Evolutionary conservation across 345 rosid genomes (phyloP), one percentile per base, ranked within the genome.

Genomic region (Dimocarpus longan): DNA sequence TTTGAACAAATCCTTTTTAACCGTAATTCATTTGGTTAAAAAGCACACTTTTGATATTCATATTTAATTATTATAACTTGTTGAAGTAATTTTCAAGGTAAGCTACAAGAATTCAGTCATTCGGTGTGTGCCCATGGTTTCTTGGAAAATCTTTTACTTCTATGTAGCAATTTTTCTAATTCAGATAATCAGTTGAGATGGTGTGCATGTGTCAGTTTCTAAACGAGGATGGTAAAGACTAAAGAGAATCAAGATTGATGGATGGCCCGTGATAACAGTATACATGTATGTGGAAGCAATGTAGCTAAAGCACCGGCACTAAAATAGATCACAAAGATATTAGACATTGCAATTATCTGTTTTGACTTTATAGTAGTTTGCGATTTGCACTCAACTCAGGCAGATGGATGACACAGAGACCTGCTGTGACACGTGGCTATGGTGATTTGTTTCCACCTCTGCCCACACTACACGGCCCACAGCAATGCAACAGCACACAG

Each of bases 81-180:
- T 24, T 63, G 40, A 50, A 32, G 39, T 73, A 24, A 74, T 63
- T 26, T 18, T 67, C 65, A 54, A 76, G 79, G 18, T 4, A 3
- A n/a, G 19, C 26, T 50, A 12, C 24, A 52, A 57, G 66, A 5
- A 68, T 68, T 67, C 73, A 5, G 56, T 42, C 12, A 46, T 68
- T 67, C 79, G 4, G 73, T 42, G 79, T n/a, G 73, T 67, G 40
- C 73, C 73, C 73, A 56, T 54, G 18, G 79, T 76, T 67, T 76
- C 21, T 10, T 22, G 40, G 56, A 21, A 15, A 26, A 66, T 56
- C 56, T 5, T 9, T 32, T 16, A 42, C 40, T 42, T 42, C 28
- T 43, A 43, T 62, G 24, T 13, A 16, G 28, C 37, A 73, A 40
- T 26, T 43, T 63, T 75, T 28, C 19, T 10, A 75, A 64, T 28